phyloP scores from a whole-genome alignment of 2,329 filamentous ascomycete species.

The Lachnellula arida region DNA sequence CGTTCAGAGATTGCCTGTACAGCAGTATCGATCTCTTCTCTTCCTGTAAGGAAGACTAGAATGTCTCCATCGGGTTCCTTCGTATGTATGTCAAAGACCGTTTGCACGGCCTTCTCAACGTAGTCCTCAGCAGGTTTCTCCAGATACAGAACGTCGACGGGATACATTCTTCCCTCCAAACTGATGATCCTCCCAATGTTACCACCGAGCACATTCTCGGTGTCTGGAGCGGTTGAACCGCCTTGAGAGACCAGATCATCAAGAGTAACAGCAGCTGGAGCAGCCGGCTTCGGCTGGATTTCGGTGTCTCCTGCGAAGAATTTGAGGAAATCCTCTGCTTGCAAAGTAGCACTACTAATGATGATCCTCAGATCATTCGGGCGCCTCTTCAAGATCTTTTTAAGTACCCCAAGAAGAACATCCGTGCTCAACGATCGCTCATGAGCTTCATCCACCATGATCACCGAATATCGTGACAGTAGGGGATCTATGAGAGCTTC shows the following conservation, averaged over 20 bases:
- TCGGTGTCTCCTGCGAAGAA: constrained; percentile 58
- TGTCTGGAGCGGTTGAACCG: constrained; percentile 21
- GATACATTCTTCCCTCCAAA: constrained; percentile 81
- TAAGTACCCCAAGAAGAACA: constrained; percentile 80
- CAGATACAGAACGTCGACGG: constrained; percentile 81
- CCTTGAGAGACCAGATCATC: constrained; percentile 28
- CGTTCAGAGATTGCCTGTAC: constrained; percentile 77
- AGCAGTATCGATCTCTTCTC: constrained; percentile 84
- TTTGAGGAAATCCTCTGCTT: constrained; percentile 77
- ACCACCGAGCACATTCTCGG: constrained; percentile 28
- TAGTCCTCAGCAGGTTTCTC: constrained; percentile 79
- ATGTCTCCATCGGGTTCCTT: constrained; percentile 81
- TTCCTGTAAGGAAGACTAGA: constrained; percentile 83
- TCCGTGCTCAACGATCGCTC: constrained; percentile 92
- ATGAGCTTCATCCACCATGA: constrained; percentile 98
- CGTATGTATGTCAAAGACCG: constrained; percentile 81
- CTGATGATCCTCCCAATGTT: constrained; percentile 65
- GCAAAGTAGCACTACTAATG: constrained; percentile 87
- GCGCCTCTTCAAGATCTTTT: constrained; percentile 79
- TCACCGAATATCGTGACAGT: constrained; percentile 83
- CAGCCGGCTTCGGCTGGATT: constrained; percentile 30
- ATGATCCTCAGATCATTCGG: constrained; percentile 75
- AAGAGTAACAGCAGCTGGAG: constrained; percentile 35
- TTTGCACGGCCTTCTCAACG: constrained; percentile 73
- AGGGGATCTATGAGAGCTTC: constrained; percentile 92